Evolutionary conservation across 805 yeast genomes (phyloP).

Genomic region (Yamadazyma sp.): DNA sequence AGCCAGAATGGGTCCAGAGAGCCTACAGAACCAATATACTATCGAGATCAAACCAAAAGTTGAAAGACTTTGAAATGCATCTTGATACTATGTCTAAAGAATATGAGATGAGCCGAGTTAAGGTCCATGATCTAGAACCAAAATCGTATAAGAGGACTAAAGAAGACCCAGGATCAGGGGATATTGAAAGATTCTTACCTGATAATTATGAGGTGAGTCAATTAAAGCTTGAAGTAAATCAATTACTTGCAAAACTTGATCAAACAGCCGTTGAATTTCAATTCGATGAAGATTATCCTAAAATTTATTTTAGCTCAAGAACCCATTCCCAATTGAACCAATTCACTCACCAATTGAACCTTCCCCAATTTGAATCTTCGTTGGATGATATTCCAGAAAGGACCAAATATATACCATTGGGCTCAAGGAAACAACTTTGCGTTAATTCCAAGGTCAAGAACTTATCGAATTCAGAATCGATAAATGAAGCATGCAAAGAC

Average conservation of each 20-base stretch:
- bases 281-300: conserved; percentile 17
- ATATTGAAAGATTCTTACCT: conserved; percentile 23
- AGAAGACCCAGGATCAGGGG: conserved; percentile 2
- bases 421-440: conserved; percentile 83
- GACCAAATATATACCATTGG: conserved; percentile 68
- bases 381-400: conserved; percentile 46
- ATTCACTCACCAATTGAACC: conserved; percentile 63
- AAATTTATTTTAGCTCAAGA: conserved; percentile 73
- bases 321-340: conserved; percentile 89
- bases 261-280: conserved; percentile 14
- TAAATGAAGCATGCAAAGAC: conserved; percentile 82
- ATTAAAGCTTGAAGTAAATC: conserved; percentile 30
- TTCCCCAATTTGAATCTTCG: conserved; percentile 65
- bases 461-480: conserved; percentile 45
- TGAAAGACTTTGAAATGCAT: conserved; percentile 40
- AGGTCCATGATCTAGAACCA: conserved; percentile 14
- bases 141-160: conserved; percentile 8
- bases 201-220: conserved; percentile 34
- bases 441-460: conserved; percentile 60
- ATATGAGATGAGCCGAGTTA: conserved; percentile 13
- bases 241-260: conserved; percentile 41
- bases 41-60: conserved; percentile 20
- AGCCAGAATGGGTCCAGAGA: conserved; percentile 67
- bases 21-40: conserved; percentile 31
- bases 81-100: conserved; percentile 32